Conservation (phyloP, 306 rosid genomes). For the Hippophae gyantsensis region DNA sequence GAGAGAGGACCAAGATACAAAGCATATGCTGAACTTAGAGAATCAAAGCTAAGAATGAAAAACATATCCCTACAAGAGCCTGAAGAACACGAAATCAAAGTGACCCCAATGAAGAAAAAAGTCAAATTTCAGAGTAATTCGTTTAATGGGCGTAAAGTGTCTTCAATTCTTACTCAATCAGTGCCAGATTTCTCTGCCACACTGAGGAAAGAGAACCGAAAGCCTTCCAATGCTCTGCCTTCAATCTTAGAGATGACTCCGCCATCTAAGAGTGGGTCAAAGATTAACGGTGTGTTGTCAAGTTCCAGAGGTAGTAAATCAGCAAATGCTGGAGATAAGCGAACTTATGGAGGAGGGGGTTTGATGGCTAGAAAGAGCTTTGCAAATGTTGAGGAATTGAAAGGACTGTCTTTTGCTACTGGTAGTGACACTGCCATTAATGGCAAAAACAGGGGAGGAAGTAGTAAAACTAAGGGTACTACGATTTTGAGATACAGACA, state of each 20-base stretch:
- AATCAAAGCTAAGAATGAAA: conserved; percentile 42
- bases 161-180: conserved; percentile 67
- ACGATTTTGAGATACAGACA: conserved; percentile 43
- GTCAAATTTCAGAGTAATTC: conserved; percentile 39
- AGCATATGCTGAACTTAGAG: conserved; percentile 62
- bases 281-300: conserved; percentile 29
- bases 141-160: conserved; percentile 27
- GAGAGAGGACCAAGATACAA: conserved; percentile 76
- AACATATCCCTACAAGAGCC: conserved; percentile 17
- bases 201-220: conserved; percentile 71
- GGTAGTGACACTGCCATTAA: conserved; percentile 57
- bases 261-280: conserved; percentile 42
- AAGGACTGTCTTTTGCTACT: conserved; percentile 50
- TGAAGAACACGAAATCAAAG: conserved; percentile 15
- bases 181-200: conserved; percentile 77
- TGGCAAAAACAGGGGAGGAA: conserved; percentile 52
- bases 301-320: conserved; percentile 74
- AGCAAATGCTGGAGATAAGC: conserved; percentile 62
- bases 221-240: conserved; percentile 36
- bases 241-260: conserved; percentile 55
- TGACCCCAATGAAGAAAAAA: conserved; percentile 53
- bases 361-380: conserved; percentile 71
- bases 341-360: conserved; percentile 17
- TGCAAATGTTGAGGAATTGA: conserved; percentile 58
- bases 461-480: background rate